Conservation (phyloP, 306 rosid species). For the Vigna trinervia region DNA sequence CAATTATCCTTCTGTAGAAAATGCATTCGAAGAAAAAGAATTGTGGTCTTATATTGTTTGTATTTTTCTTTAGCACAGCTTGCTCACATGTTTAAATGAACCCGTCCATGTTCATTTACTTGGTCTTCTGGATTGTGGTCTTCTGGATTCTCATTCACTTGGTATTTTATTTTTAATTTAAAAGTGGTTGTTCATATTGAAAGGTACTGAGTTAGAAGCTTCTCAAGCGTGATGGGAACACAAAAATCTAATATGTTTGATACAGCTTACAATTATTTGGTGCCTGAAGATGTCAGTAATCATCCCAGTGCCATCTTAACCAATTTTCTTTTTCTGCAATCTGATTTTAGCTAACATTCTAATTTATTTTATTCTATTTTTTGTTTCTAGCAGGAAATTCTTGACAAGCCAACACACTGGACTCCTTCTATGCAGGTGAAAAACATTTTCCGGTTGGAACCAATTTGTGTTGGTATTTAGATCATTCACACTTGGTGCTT, state of each 20-base stretch:
- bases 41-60: conserved; percentile 14
- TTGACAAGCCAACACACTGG: conserved; percentile 40
- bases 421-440: conserved; percentile 48
- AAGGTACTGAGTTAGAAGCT: conserved; percentile 18
- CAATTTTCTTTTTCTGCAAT: conserved; percentile 31
- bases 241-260: conserved; percentile 43
- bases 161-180: conserved; percentile 23
- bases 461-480: conserved; percentile 26
- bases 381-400: conserved; percentile 33
- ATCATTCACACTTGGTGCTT: conserved; percentile 10
- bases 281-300: conserved; percentile 50
- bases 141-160: conserved; percentile 17
- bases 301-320: conserved; percentile 36
- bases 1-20: conserved; percentile 14
- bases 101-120: background rate
- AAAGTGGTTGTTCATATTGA: conserved; percentile 30
- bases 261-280: conserved; percentile 38
- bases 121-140: too few relatives aligned
- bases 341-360: conserved; percentile 13
- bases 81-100: background rate
- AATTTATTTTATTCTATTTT: background rate
- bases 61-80: background rate
- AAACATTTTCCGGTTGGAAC: conserved; percentile 16
- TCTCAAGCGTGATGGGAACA: conserved; percentile 44
- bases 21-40: background rate